These are phyloP conservation scores for Cryptococcus wingfieldii DNA, from an alignment of 1,284 basidiomycete genomes.

Conservation along the genomic window DNA sequence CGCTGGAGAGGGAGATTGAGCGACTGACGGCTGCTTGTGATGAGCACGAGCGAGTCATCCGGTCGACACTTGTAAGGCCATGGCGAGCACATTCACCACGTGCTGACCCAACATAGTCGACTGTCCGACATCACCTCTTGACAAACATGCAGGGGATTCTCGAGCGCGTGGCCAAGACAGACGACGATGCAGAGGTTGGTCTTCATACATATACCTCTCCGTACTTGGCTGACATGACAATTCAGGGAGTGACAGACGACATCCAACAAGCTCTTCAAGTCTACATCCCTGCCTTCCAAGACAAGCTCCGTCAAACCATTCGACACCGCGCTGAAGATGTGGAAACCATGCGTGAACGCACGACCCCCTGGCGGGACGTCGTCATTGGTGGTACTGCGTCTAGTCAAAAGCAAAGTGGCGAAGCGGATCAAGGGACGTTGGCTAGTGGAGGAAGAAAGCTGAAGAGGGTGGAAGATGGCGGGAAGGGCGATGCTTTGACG, in stretches of 20 bases:
- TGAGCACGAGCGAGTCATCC: conserved; percentile 39
- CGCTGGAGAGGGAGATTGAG: conserved; percentile 35
- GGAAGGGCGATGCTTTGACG: conserved; percentile 21
- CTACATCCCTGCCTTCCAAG: conserved; percentile 15
- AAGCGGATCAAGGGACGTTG: not conserved
- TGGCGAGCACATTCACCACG: not conserved
- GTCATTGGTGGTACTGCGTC: conserved; percentile 9
- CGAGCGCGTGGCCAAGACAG: conserved; percentile 22
- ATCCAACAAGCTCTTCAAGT: conserved; percentile 19
- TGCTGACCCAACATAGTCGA: conserved; percentile 15
- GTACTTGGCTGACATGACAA: not conserved
- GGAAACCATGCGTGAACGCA: conserved; percentile 33
- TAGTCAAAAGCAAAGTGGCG: not conserved
- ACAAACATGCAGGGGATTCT: conserved; percentile 30
- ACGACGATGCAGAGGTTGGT: conserved; percentile 35
- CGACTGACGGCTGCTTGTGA: conserved; percentile 30
- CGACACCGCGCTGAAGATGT: conserved; percentile 23
- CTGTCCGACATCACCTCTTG: conserved; percentile 41
- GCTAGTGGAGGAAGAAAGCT: conserved; percentile 13
- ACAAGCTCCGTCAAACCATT: conserved; percentile 20
- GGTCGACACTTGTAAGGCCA: conserved; percentile 29
- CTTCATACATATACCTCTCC: not conserved
- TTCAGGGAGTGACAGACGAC: conserved; percentile 8
- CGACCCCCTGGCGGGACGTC: conserved; percentile 35
- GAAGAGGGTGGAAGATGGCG: conserved; percentile 28